Evolutionary conservation across 305 asterid species (phyloP).

Genomic region (Rubia occidens): DNA sequence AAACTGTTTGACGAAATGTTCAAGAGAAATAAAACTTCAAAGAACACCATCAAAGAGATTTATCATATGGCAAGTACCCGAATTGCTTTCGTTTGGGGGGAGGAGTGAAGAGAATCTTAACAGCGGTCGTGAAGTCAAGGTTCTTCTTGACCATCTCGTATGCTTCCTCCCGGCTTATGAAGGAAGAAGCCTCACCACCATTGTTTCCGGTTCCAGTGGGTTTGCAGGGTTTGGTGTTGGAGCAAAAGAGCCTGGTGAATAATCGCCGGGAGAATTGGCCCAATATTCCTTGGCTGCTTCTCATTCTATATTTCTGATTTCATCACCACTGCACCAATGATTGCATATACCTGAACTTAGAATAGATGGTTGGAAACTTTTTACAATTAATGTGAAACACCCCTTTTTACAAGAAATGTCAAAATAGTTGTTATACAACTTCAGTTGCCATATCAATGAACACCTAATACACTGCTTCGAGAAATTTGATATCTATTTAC

Average conservation of each 20-base stretch:
- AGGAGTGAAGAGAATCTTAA: slow-evolving; percentile 54
- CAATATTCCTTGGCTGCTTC: slow-evolving; percentile 30
- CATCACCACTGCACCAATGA: background rate
- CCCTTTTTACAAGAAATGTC: too few species aligned
- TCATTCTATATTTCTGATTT: slow-evolving; percentile 17
- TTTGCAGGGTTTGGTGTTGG: slow-evolving; percentile 16
- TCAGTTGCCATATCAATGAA: too few species aligned
- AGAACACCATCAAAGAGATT: background rate
- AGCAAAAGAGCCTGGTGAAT: slow-evolving; percentile 30
- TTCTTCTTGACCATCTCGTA: slow-evolving; percentile 52
- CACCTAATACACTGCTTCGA: slow-evolving; percentile 14
- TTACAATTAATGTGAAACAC: too few species aligned
- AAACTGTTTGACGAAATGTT: slow-evolving; percentile 45
- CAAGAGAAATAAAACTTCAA: background rate
- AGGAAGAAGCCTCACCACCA: slow-evolving; percentile 21
- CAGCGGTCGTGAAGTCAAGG: slow-evolving; percentile 62
- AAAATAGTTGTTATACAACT: too few species aligned
- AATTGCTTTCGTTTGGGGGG: slow-evolving; percentile 61
- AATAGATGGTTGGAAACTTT: too few species aligned
- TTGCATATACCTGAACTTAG: too few species aligned
- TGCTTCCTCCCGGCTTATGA: slow-evolving; percentile 32
- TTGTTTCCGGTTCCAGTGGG: slow-evolving; percentile 22
- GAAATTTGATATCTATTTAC: slow-evolving; percentile 15
- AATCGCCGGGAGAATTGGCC: slow-evolving; percentile 19
- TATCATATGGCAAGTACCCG: slow-evolving; percentile 34